Conservation (phyloP, 345 rosid genomes). For the Gossypium turneri region DNA sequence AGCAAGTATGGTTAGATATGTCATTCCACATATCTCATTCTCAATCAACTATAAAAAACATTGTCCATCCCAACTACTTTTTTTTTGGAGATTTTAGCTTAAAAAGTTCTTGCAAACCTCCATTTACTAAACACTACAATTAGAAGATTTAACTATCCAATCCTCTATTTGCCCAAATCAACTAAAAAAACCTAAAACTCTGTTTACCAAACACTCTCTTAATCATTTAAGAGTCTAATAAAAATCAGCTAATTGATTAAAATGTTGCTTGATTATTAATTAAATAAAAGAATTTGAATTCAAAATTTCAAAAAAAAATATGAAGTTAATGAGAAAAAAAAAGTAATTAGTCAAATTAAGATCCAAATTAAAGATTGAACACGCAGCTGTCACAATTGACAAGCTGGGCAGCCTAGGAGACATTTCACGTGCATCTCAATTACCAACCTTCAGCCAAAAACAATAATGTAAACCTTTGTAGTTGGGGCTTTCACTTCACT, state of each 20-base stretch:
- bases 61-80: accelerated
- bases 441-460: background rate
- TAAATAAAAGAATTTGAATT: background rate
- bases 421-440: conserved; percentile 4
- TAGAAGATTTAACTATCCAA: too few relatives aligned
- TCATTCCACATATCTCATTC: too few relatives aligned
- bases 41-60: too few relatives aligned
- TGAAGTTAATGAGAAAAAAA: conserved; percentile 9
- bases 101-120: accelerated
- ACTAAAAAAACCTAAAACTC: too few relatives aligned
- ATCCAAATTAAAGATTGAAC: conserved; percentile 1
- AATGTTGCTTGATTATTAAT: too few relatives aligned
- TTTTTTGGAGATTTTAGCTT: too few relatives aligned
- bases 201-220: too few relatives aligned
- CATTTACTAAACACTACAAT: too few relatives aligned
- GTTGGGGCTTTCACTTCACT: background rate
- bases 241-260: too few relatives aligned
- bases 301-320: background rate
- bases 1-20: too few relatives aligned
- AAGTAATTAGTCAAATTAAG: background rate
- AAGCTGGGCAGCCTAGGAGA: background rate
- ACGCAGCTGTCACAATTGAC: background rate
- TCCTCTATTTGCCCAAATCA: accelerated
- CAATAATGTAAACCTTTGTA: background rate
- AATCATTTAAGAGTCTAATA: too few relatives aligned